These are phyloP conservation scores for Brassica hybrid DNA, from an alignment of 441 rosid species.

Conservation along the genomic window DNA sequence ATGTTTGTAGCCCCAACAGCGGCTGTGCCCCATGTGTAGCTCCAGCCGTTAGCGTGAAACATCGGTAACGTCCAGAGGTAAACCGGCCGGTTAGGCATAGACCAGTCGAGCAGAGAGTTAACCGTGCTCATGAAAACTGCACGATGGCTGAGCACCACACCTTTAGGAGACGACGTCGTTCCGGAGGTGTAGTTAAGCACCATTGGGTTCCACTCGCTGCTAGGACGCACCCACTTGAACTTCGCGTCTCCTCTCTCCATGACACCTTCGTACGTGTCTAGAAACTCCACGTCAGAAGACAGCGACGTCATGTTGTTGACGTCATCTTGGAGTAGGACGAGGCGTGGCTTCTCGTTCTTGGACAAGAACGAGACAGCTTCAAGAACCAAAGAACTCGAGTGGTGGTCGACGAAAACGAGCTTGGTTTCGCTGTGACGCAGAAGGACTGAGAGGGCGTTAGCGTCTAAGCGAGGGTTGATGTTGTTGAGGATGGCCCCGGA, in stretches of 20 bases:
- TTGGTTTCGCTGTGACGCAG: constrained; percentile 55
- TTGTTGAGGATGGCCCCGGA: constrained; percentile 64
- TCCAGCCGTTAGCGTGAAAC: constrained; percentile 67
- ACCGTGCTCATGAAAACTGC: constrained; percentile 45
- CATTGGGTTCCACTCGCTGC: constrained; percentile 57
- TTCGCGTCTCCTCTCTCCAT: constrained; percentile 48
- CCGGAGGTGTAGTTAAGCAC: constrained; percentile 63
- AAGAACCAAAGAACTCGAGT: constrained; percentile 37
- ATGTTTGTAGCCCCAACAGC: constrained; percentile 61
- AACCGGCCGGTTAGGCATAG: constrained; percentile 50
- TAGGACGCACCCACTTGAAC: constrained; percentile 57
- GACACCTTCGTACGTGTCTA: constrained; percentile 50
- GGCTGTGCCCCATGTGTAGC: constrained; percentile 60
- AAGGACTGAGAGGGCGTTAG: constrained; percentile 49
- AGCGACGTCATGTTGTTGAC: neutral
- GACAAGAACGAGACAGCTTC: constrained; percentile 51
- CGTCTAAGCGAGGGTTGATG: constrained; percentile 62
- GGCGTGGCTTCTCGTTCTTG: constrained; percentile 42
- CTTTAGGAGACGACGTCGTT: constrained; percentile 62
- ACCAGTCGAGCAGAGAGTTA: constrained; percentile 51
- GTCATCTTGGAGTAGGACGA: constrained; percentile 46
- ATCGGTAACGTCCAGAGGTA: constrained; percentile 64
- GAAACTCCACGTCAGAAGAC: constrained; percentile 28
- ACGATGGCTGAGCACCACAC: constrained; percentile 56
- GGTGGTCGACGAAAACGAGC: constrained; percentile 55